Conservation (phyloP, 2,329 filamentous ascomycete genomes). For the Orbilia oligospora region DNA sequence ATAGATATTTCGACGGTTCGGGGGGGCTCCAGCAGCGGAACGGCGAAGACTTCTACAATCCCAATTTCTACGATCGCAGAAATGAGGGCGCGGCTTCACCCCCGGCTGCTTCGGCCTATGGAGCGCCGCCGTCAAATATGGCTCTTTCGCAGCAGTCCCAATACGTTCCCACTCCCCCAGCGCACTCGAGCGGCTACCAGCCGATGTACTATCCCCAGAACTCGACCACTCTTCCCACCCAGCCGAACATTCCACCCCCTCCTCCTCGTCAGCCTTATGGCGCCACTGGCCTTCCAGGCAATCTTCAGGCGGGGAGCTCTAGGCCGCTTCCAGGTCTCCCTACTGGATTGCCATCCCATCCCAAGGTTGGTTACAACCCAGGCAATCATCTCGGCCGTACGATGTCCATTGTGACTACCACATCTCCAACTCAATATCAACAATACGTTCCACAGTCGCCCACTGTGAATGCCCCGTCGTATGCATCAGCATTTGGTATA, state of each 20-base stretch:
- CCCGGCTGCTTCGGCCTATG: slow-evolving; percentile 58
- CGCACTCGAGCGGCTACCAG: slow-evolving; percentile 57
- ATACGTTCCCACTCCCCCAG: slow-evolving; percentile 58
- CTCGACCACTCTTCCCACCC: slow-evolving; percentile 52
- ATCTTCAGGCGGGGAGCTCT: slow-evolving; percentile 34
- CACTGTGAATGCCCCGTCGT: slow-evolving; percentile 53
- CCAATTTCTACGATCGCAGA: slow-evolving; percentile 59
- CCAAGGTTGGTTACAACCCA: slow-evolving; percentile 58
- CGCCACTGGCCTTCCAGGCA: slow-evolving; percentile 27
- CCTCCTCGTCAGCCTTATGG: slow-evolving; percentile 59
- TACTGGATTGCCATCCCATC: slow-evolving; percentile 38
- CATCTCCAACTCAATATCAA: slow-evolving; percentile 42
- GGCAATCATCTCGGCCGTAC: slow-evolving; percentile 48
- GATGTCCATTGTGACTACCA: slow-evolving; percentile 50
- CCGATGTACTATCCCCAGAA: slow-evolving; percentile 58
- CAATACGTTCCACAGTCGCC: slow-evolving; percentile 57
- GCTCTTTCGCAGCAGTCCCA: slow-evolving; percentile 54
- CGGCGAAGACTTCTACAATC: slow-evolving; percentile 61
- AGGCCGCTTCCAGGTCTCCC: slow-evolving; percentile 54
- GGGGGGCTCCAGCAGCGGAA: slow-evolving; percentile 61
- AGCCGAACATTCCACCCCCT: slow-evolving; percentile 59
- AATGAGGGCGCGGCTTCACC: slow-evolving; percentile 58
- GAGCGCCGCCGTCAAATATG: slow-evolving; percentile 46
- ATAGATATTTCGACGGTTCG: slow-evolving; percentile 71
- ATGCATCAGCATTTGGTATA: slow-evolving; percentile 51